Evolutionary conservation across 2,329 filamentous ascomycete species (phyloP).

Genomic region (Xylaria sp.): DNA sequence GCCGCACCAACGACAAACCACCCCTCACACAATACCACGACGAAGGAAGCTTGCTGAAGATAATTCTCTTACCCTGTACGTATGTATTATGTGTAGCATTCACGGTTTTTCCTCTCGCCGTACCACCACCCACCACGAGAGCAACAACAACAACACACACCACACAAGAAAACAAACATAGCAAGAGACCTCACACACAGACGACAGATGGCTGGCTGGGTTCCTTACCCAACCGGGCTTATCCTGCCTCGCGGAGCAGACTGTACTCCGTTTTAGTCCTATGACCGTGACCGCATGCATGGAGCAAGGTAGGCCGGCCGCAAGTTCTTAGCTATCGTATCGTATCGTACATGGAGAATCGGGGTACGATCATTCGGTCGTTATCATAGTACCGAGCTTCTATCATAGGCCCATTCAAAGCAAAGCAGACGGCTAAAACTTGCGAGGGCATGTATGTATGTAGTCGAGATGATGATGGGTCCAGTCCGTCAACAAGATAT

Average conservation of each 20-base stretch:
- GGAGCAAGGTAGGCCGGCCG: slow-evolving; percentile 2
- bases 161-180: too few relatives aligned
- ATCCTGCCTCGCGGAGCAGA: not conserved
- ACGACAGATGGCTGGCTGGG: not conserved
- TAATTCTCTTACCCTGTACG: too few relatives aligned
- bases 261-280: slow-evolving; percentile 1
- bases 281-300: slow-evolving; percentile 16
- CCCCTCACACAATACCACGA: not conserved
- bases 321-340: not conserved
- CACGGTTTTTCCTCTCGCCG: not conserved
- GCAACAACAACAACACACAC: too few relatives aligned
- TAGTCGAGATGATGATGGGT: too few relatives aligned
- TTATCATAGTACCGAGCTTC: not conserved
- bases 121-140: not conserved
- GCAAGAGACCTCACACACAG: not conserved
- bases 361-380: too few relatives aligned
- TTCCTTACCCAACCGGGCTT: not conserved
- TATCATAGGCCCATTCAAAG: too few relatives aligned
- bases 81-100: not conserved
- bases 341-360: not conserved
- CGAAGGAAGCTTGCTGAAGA: too few relatives aligned
- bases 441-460: too few relatives aligned
- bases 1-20: not conserved
- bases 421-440: not conserved
- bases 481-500: too few relatives aligned